These are phyloP conservation scores for Fomitopsis betulina DNA, from an alignment of 1,284 basidiomycete genomes.

Conservation along the genomic window DNA sequence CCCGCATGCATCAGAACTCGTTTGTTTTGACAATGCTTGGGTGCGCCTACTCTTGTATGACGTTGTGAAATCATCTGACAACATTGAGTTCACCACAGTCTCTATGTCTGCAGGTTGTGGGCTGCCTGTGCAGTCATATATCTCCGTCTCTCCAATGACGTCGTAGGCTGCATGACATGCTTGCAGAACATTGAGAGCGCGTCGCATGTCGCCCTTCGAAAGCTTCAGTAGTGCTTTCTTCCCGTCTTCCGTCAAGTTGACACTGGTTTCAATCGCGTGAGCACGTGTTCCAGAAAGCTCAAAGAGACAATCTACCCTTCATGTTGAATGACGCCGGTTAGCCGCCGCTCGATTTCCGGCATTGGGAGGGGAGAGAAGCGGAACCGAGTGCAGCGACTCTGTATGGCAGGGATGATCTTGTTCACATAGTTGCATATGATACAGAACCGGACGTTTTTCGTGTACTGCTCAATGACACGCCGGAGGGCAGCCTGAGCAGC, in stretches of 20 bases:
- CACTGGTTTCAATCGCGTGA: slow-evolving; percentile 41
- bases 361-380: slow-evolving; percentile 94
- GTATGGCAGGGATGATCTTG: slow-evolving; percentile 98
- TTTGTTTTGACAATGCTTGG: not conserved
- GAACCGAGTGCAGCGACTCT: slow-evolving; percentile 97
- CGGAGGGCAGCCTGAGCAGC: slow-evolving; percentile 95
- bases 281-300: not conserved
- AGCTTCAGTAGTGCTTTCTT: slow-evolving; percentile 88
- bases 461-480: slow-evolving; percentile 98
- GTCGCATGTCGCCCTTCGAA: slow-evolving; percentile 95
- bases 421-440: slow-evolving; percentile 99
- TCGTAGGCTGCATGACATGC: slow-evolving; percentile 98
- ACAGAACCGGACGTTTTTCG: slow-evolving; percentile 97
- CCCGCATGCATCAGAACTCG: not conserved
- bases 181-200: slow-evolving; percentile 94
- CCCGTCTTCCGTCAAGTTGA: slow-evolving; percentile 84
- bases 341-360: slow-evolving; percentile 78
- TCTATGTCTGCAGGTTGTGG: slow-evolving; percentile 95
- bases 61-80: slow-evolving; percentile 94
- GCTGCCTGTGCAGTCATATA: slow-evolving; percentile 96
- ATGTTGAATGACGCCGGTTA: slow-evolving; percentile 77
- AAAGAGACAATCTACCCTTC: slow-evolving; percentile 63
- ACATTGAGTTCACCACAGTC: slow-evolving; percentile 92
- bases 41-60: slow-evolving; percentile 73
- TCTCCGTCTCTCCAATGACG: slow-evolving; percentile 80